Evolutionary conservation across 2,329 filamentous ascomycete species (phyloP), one percentile per base, ranked within the genome.

Genomic region (Xylariales sp.): DNA sequence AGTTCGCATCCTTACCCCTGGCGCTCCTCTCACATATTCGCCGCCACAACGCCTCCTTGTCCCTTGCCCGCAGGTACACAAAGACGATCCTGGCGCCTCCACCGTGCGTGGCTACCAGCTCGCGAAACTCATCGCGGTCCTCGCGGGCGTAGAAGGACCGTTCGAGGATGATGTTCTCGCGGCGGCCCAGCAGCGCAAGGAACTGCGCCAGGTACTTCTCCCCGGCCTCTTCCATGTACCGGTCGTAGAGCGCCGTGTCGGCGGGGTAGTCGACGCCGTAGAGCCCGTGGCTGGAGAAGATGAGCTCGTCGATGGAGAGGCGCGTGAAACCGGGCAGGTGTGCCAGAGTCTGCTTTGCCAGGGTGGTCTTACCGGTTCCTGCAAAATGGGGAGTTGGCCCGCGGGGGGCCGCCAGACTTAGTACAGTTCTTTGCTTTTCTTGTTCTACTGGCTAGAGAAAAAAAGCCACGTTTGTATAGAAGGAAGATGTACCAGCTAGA

Each of bases 91-190:
- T 46, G 2, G 32, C 18, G 5, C 32, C 21, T 5, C 48, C 23
- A 5, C 33, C 24, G 5, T 49, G 38, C 0, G 31, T 14, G 28
- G 57, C 47, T 6, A 59, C 42, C 0, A 56, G 19, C 2, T 17
- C 16, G 40, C 55, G 57, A 28, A 53, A 57, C 29, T 57, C 48
- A 13, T 57, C 53, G 6, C 59, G 42, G 27, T 61, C 57, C 6
- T 48, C 45, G 38, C 48, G 54, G 28, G 48, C 49, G 29, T 53
- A 62, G 39, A 60, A 56, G 0, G 57, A 55, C 3, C 56, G 40
- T 28, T 62, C 60, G 6, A 60, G 36, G 2, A 60, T 44, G n/a
- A 57, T 40, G 29, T 61, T 50, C 5, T 29, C 45, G 2, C 37
- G 23, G 2, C 45, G 41, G 6, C 46, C 24, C 2, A 50, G 24